phyloP scores from a whole-genome alignment of 2,329 filamentous ascomycete species.

The Aspergillus tubingensis region DNA sequence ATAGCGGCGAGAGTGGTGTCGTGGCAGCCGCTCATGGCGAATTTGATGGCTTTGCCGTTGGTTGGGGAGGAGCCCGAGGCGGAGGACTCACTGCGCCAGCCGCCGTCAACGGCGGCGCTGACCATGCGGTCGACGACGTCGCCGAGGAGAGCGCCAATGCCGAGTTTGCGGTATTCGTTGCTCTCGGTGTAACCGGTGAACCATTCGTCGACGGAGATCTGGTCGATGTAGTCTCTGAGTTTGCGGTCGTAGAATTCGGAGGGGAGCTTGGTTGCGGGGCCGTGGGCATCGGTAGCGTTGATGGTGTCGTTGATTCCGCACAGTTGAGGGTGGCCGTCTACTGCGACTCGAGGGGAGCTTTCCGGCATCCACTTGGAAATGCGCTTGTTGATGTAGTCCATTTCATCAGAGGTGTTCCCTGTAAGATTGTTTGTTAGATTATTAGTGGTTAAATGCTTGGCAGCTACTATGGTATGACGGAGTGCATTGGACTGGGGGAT shows the following conservation, averaged over 20 bases:
- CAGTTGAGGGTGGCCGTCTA: constrained; percentile 80
- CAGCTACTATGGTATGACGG: background rate
- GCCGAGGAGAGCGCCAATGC: constrained; percentile 81
- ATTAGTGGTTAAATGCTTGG: too few relatives aligned
- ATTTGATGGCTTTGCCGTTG: constrained; percentile 57
- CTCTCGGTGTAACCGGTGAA: constrained; percentile 83
- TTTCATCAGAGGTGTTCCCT: constrained; percentile 73
- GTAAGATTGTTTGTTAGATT: background rate
- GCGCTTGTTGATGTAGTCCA: constrained; percentile 76
- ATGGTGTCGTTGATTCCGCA: constrained; percentile 93
- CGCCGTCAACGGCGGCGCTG: constrained; percentile 63
- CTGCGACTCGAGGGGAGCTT: constrained; percentile 66
- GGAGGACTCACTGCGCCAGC: constrained; percentile 53
- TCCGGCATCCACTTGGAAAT: constrained; percentile 86
- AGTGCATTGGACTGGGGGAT: background rate
- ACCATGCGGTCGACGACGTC: constrained; percentile 77
- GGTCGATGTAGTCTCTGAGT: constrained; percentile 67
- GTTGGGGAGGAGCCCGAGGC: constrained; percentile 48
- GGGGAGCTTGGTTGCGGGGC: constrained; percentile 74
- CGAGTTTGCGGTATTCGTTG: constrained; percentile 81
- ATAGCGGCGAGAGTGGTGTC: constrained; percentile 87
- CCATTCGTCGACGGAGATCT: constrained; percentile 87
- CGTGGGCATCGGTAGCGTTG: constrained; percentile 85
- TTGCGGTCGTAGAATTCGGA: constrained; percentile 82
- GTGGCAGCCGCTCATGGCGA: constrained; percentile 83